These are phyloP conservation scores for Coemansia sp. DNA, from an alignment of 192 early-diverging fungal species.

Conservation along the genomic window DNA sequence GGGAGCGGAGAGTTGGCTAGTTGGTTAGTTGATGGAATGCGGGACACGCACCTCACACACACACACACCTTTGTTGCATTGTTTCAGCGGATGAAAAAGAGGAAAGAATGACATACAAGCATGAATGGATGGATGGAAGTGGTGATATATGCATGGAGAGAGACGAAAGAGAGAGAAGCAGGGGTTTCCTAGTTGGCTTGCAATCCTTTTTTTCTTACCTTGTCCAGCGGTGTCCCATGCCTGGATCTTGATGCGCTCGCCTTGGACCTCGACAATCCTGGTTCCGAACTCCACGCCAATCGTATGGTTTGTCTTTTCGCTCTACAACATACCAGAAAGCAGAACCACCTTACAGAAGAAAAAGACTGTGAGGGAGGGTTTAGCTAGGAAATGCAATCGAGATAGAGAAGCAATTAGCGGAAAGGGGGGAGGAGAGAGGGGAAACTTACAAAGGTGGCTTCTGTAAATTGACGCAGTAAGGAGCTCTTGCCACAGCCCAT, in stretches of 20 bases:
- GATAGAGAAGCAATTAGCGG: neutral
- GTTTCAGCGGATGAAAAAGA: slow-evolving; percentile 2
- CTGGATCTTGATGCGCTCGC: slow-evolving; percentile 70
- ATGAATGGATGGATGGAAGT: no score
- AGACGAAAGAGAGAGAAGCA: neutral
- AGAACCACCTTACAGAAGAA: slow-evolving; percentile 5
- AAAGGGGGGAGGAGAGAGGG: neutral
- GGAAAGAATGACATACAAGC: neutral
- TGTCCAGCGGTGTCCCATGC: slow-evolving; percentile 81
- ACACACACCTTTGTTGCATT: no score
- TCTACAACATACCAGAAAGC: slow-evolving; percentile 43
- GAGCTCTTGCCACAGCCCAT: slow-evolving; percentile 61
- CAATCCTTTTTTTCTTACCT: slow-evolving; percentile 17
- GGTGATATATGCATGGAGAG: no score
- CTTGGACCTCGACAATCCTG: slow-evolving; percentile 65
- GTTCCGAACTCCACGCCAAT: slow-evolving; percentile 83
- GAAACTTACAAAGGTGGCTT: slow-evolving; percentile 51
- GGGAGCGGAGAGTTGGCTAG: no score
- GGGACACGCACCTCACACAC: no score
- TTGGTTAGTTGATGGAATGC: no score
- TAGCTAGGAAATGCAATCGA: neutral
- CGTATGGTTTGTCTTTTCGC: slow-evolving; percentile 68
- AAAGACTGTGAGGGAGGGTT: neutral
- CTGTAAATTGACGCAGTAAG: slow-evolving; percentile 55
- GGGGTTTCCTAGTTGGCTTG: neutral